Percentiles rank a stretch among this genome's conserved stretches.
These are phyloP conservation scores for Pythium dissimile DNA, from an alignment of 352 stramenopile genomes.

Conservation along the genomic window DNA sequence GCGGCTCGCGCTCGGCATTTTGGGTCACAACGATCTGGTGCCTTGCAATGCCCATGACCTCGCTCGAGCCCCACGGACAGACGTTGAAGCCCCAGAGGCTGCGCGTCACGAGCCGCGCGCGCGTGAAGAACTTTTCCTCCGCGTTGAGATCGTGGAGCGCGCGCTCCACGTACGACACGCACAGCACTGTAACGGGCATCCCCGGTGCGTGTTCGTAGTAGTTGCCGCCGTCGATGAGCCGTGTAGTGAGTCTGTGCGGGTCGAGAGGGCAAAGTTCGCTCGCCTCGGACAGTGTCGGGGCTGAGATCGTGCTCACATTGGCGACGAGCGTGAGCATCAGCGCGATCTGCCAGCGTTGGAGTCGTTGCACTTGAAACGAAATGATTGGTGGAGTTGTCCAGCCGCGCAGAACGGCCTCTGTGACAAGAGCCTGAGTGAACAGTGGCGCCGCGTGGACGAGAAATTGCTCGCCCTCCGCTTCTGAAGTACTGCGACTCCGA, in stretches of 20 bases:
- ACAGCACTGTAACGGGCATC: background rate
- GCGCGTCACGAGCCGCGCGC: conserved; percentile 1
- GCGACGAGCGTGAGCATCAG: conserved; percentile 1
- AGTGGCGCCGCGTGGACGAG: conserved; percentile 1
- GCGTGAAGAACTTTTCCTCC: background rate
- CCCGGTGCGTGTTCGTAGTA: background rate
- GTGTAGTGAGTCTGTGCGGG: background rate
- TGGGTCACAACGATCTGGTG: background rate
- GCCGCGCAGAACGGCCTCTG: background rate
- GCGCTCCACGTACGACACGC: conserved; percentile 7
- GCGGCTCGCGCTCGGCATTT: background rate
- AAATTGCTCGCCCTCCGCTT: background rate
- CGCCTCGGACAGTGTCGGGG: too few species aligned
- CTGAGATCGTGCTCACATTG: conserved; percentile 1
- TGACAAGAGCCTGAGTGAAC: background rate
- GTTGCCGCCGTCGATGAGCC: conserved; percentile 10
- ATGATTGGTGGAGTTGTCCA: background rate
- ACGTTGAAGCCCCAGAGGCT: conserved; percentile 10
- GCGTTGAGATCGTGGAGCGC: conserved; percentile 12
- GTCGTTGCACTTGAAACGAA: background rate
- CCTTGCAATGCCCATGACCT: background rate
- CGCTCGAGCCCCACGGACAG: background rate
- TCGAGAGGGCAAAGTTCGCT: background rate
- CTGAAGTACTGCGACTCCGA: conserved; percentile 1
- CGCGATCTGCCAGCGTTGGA: background rate